phyloP scores from a whole-genome alignment of 345 rosid genomes.

The Raphanus sativus region DNA sequence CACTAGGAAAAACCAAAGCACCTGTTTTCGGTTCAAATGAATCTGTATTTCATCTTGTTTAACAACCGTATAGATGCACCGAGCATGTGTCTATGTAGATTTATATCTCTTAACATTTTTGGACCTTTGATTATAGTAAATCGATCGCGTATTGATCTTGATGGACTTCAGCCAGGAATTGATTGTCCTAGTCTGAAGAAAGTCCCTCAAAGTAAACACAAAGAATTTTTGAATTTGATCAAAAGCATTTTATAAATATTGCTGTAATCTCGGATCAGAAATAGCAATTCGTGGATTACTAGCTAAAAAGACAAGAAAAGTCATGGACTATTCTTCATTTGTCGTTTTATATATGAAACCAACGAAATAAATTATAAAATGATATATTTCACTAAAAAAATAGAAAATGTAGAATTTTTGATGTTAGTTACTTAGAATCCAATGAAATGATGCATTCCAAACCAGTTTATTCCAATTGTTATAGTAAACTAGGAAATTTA shows the following conservation, averaged over 20 bases:
- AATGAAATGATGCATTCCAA: not conserved
- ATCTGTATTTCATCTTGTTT: not conserved
- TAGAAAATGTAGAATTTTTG: not conserved
- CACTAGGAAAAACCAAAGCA: not conserved
- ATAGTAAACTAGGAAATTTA: not conserved
- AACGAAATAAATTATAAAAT: not conserved
- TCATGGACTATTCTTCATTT: conserved; percentile 24
- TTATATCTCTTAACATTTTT: not conserved
- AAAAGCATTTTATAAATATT: not conserved
- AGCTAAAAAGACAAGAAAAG: not conserved
- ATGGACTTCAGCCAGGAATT: not conserved
- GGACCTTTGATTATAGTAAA: not conserved
- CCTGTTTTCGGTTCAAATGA: too few relatives aligned
- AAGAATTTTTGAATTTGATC: not conserved
- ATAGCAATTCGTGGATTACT: not conserved
- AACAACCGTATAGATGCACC: not conserved
- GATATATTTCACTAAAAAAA: not conserved
- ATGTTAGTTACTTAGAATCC: not conserved
- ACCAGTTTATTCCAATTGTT: not conserved
- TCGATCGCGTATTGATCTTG: not conserved
- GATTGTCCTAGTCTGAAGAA: not conserved
- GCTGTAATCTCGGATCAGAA: not conserved
- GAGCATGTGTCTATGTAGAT: not conserved
- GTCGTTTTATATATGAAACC: not conserved
- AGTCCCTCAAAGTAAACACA: not conserved